Conservation (phyloP, 805 yeast genomes). For the Cyberlindnera euphorbiae region DNA sequence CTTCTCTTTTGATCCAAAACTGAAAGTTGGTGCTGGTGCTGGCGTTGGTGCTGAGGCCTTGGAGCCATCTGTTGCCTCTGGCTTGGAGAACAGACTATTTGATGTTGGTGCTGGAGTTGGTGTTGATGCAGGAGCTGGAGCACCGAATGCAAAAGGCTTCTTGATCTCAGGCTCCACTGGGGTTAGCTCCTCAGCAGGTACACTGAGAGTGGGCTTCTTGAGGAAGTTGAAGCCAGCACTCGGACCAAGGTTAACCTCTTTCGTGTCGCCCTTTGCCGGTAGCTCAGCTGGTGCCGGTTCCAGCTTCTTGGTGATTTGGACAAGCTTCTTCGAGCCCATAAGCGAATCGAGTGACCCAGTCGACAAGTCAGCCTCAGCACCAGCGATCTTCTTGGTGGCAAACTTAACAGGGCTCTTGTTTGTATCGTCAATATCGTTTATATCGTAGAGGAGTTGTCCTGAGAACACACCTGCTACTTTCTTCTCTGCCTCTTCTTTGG, state of each 20-base stretch:
- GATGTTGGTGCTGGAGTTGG: too few species aligned
- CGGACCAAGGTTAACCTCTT: conserved; percentile 18
- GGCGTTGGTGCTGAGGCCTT: too few species aligned
- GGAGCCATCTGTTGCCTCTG: too few species aligned
- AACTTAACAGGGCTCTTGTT: conserved; percentile 22
- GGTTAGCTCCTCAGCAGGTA: not conserved
- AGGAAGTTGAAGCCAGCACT: conserved; percentile 29
- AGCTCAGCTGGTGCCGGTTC: conserved; percentile 3
- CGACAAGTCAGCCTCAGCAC: conserved; percentile 6
- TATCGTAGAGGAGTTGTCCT: conserved; percentile 23
- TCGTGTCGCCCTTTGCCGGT: too few species aligned
- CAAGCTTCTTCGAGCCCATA: conserved; percentile 16
- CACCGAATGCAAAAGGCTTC: too few species aligned
- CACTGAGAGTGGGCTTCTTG: conserved; percentile 2
- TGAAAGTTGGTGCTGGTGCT: not conserved
- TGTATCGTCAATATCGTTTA: conserved; percentile 17
- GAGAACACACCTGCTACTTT: conserved; percentile 25
- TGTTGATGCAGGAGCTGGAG: too few species aligned
- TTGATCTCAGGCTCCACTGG: not conserved
- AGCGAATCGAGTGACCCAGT: conserved; percentile 13
- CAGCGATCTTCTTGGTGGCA: conserved; percentile 3
- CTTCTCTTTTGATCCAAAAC: not conserved
- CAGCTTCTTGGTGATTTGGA: conserved; percentile 13
- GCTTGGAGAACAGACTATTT: too few species aligned
- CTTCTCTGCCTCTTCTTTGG: conserved; percentile 18